A percentile compares a stretch with the other conserved stretches of the same genome.
Evolutionary conservation across 441 rosid genomes (phyloP).

Genomic region (Adansonia grandidieri): DNA sequence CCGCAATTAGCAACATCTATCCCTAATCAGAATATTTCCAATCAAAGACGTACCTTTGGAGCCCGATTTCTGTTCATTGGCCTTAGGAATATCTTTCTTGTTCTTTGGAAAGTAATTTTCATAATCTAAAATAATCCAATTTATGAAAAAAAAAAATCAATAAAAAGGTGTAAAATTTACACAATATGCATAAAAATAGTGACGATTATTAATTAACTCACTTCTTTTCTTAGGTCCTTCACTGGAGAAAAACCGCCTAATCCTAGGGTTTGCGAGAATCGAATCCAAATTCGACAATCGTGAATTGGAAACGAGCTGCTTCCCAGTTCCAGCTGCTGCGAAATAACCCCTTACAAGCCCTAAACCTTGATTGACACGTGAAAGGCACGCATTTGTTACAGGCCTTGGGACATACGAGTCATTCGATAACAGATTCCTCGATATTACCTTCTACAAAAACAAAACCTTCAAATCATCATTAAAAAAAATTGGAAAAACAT

Average conservation of each 20-base stretch:
- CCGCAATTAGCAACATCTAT: background rate
- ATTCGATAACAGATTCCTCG: conserved; percentile 26
- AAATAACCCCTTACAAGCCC: conserved; percentile 46
- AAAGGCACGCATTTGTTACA: conserved; percentile 30
- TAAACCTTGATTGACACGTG: conserved; percentile 40
- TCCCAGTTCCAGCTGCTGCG: conserved; percentile 40
- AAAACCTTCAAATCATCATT: background rate
- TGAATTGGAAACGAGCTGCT: conserved; percentile 34
- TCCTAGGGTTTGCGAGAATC: conserved; percentile 47
- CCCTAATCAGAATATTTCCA: no score
- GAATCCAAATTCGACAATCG: conserved; percentile 43
- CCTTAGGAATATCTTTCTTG: conserved; percentile 54
- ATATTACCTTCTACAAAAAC: conserved; percentile 31
- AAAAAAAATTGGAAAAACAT: background rate
- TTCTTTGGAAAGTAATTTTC: conserved; percentile 60
- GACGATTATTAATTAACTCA: conserved; percentile 30
- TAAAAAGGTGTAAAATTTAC: background rate
- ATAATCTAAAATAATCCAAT: conserved; percentile 43
- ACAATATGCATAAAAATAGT: background rate
- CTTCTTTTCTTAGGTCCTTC: conserved; percentile 59
- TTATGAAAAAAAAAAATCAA: background rate
- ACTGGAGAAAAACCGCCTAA: conserved; percentile 45
- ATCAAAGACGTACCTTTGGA: conserved; percentile 46
- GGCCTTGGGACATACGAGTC: conserved; percentile 31
- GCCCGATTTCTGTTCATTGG: conserved; percentile 43